Conservation (phyloP, 2,329 filamentous ascomycete species). For the Epichloe baconii region DNA sequence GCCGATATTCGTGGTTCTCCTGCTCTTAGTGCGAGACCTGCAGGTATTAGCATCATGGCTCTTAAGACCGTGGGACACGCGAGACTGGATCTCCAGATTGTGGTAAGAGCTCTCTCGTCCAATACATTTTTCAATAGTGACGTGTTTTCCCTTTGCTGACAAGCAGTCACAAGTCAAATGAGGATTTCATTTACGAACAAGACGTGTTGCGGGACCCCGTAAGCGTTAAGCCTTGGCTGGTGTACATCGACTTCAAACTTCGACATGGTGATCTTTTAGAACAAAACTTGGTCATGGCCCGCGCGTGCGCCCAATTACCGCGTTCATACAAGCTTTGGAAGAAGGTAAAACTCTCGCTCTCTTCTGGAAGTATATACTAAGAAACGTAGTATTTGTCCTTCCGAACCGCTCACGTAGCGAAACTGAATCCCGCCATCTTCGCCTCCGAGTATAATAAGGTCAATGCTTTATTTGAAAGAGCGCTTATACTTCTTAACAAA, state of each 20-base stretch:
- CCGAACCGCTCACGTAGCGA: conserved; percentile 65
- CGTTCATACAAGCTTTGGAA: conserved; percentile 99
- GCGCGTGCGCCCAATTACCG: conserved; percentile 78
- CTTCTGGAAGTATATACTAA: conserved; percentile 6
- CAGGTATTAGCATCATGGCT: neutral
- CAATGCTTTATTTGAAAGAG: conserved; percentile 86
- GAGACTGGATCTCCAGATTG: conserved; percentile 3
- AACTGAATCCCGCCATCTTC: conserved; percentile 71
- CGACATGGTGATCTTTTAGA: conserved; percentile 76
- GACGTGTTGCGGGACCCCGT: conserved; percentile 78
- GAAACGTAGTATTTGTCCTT: conserved; percentile 63
- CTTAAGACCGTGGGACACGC: neutral
- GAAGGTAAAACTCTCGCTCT: conserved; percentile 41
- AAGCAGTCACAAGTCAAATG: conserved; percentile 50
- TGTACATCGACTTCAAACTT: conserved; percentile 83
- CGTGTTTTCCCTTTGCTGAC: neutral
- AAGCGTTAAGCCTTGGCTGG: conserved; percentile 86
- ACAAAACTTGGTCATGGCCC: conserved; percentile 77
- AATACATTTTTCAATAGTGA: neutral
- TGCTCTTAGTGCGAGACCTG: neutral
- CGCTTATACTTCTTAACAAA: conserved; percentile 88
- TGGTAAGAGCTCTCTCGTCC: conserved; percentile 21
- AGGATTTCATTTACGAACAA: conserved; percentile 93
- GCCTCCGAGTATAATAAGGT: conserved; percentile 80
- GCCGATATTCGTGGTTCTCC: neutral